Base-by-base conservation (phyloP, 345 rosid species). In the Fremontodendron californicum region DNA sequence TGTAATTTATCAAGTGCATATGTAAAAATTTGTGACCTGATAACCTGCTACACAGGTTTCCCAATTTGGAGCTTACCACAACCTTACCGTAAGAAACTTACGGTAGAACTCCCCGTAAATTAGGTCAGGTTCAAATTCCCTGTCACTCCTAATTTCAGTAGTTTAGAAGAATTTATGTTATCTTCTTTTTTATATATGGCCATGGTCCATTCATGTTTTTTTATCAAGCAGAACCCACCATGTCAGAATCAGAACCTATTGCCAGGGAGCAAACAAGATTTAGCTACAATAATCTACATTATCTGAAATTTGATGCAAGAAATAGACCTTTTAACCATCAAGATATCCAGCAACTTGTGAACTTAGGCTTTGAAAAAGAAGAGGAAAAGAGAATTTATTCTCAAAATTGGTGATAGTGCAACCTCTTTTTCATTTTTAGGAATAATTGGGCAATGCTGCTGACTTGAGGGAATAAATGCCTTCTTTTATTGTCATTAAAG, bases 391-490 rank as follows among this genome's bases (percentile, higher is more conserved):
- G 75, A 21, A 31, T 40, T 80, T 23, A 69, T 42, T 65, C 57
- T 42, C 27, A 67, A 46, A 63, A 19, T 49, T 40, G 77, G 67
- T 19, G 77, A 64, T 52, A 13, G 13, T 42, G 37, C 37, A 7
- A 13, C 31, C 43, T 16, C 71, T 71, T 9, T 60, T 73, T 67
- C 18, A 66, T 62, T 31, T 42, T 75, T 31, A 61, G 68, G 58
- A 68, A 62, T 70, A 25, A 75, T 8, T 40, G 11, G 75, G 43
- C 5, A 67, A 74, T 74, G 82, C 71, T 67, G 75, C 70, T 46
- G 43, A 27, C 52, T 43, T 51, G 37, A 62, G 52, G 35, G 74
- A 54, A 64, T 62, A 5, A 42, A 67, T 75, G 75, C 45, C 54
- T 55, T 76, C 72, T 67, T 31, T 73, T 43, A 21, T 33, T 27